These are phyloP conservation scores for Trichoderma arundinaceum DNA, from an alignment of 2,329 filamentous ascomycete genomes.

Conservation along the genomic window DNA sequence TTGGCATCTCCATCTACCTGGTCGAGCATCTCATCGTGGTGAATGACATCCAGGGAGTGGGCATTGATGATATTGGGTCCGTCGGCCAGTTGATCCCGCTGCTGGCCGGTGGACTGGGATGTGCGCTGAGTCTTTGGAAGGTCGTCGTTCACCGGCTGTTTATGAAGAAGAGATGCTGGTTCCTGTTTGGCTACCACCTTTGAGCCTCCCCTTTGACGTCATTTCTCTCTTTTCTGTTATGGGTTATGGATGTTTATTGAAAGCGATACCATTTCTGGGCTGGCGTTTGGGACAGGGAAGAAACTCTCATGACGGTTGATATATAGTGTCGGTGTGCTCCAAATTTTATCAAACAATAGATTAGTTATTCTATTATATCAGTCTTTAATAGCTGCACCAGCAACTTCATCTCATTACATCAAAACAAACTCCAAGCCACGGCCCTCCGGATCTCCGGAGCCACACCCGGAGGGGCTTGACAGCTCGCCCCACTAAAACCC, in stretches of 20 bases:
- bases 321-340: too few relatives aligned
- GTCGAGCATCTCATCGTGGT: constrained; percentile 36
- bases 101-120: constrained; percentile 35
- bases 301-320: too few relatives aligned
- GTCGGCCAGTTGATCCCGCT: constrained; percentile 39
- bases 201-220: not conserved
- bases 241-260: not conserved
- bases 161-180: constrained; percentile 34
- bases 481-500: constrained; percentile 20
- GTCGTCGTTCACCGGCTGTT: constrained; percentile 34
- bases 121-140: constrained; percentile 34
- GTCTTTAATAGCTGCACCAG: too few relatives aligned
- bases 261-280: constrained; percentile 3
- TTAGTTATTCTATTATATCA: not conserved
- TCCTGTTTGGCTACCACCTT: constrained; percentile 36
- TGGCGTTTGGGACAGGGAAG: too few relatives aligned
- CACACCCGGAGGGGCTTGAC: not conserved
- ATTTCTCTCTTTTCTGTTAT: not conserved
- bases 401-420: too few relatives aligned
- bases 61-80: constrained; percentile 24
- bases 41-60: constrained; percentile 34
- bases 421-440: too few relatives aligned
- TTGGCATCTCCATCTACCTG: constrained; percentile 33
- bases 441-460: constrained; percentile 11
- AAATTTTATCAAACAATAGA: too few relatives aligned